Base-by-base conservation (phyloP, 306 rosid genomes). In the Medicago ruthenica region DNA sequence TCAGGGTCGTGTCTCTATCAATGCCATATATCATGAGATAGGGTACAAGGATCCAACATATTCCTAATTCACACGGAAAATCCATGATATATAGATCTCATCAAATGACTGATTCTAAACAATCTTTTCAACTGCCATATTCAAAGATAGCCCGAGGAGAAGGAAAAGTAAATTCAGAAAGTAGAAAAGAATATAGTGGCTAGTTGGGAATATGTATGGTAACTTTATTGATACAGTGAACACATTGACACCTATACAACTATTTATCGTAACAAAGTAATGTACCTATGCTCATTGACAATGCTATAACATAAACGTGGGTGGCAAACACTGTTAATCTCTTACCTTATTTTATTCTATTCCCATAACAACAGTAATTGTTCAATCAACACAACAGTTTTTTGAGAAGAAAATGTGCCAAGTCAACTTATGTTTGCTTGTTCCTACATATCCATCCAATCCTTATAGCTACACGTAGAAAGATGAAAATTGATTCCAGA, bases 311-410 rank as follows among this genome's bases (percentile, higher is more conserved):
- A 55, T 2, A 67, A 74, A 44, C 39, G 58, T 78, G 76, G 73
- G 74, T 82, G 82, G 77, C 67, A 8, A 45, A 13, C 77, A 70
- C 45, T 20, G 67, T 7, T 17, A 70, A 15, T 41, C 24, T 47
- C 22, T n/a, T 37, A 31, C 12, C 42, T 41, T 48, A 14, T 39
- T 13, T 34, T 66, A 75, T 85, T 79, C 86, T 82, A 79, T 85
- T 82, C 86, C 84, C 82, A 67, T 72, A 75, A 64, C 21, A 80
- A 78, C 53, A 75, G 44, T 71, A 44, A 40, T 31, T 62, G 12
- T 37, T 39, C 48, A 66, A 65, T 67, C 76, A 66, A 70, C 22
- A 55, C 27, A 54, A 74, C 44, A 62, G 42, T 45, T 1, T n/a
- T n/a, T 14, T 39, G 37, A 36, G 45, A 81, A 37, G 40, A 70